Evolutionary conservation across 2,329 filamentous ascomycete species (phyloP).

Genomic region (Cladosporium sp.): DNA sequence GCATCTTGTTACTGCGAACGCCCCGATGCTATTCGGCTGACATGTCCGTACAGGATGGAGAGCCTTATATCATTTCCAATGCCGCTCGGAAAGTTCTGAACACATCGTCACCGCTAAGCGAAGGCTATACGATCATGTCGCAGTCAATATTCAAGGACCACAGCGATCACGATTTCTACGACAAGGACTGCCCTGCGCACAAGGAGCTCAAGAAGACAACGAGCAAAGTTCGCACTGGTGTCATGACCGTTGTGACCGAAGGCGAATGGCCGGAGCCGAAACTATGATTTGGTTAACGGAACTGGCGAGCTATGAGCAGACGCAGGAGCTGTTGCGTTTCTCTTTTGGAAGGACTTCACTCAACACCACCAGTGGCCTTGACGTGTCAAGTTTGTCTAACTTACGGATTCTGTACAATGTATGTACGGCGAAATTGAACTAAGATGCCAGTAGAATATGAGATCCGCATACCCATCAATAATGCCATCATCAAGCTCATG

Average conservation of each 20-base stretch:
- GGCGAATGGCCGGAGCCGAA: slow-evolving; percentile 25
- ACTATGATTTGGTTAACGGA: background rate
- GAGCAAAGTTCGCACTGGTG: slow-evolving; percentile 22
- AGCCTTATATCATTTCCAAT: slow-evolving; percentile 60
- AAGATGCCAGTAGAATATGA: no score
- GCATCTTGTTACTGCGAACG: background rate
- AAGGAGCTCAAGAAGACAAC: slow-evolving; percentile 42
- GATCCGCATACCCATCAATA: no score
- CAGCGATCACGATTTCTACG: slow-evolving; percentile 67
- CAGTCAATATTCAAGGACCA: slow-evolving; percentile 60
- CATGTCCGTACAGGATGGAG: slow-evolving; percentile 55
- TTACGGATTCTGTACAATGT: no score
- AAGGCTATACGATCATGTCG: slow-evolving; percentile 62
- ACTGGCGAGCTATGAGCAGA: no score
- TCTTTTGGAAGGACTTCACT: no score
- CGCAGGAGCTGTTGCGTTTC: no score
- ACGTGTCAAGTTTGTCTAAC: no score
- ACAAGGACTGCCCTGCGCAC: slow-evolving; percentile 55
- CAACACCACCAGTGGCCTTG: no score
- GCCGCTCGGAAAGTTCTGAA: slow-evolving; percentile 23
- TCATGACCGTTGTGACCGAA: slow-evolving; percentile 27
- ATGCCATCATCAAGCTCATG: no score
- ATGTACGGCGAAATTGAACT: no score
- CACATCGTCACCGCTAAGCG: slow-evolving; percentile 44
- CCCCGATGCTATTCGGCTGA: background rate